Evolutionary conservation across 306 rosid species (phyloP), one percentile per base, ranked within the genome.

Genomic region (Gleditsia sinensis): DNA sequence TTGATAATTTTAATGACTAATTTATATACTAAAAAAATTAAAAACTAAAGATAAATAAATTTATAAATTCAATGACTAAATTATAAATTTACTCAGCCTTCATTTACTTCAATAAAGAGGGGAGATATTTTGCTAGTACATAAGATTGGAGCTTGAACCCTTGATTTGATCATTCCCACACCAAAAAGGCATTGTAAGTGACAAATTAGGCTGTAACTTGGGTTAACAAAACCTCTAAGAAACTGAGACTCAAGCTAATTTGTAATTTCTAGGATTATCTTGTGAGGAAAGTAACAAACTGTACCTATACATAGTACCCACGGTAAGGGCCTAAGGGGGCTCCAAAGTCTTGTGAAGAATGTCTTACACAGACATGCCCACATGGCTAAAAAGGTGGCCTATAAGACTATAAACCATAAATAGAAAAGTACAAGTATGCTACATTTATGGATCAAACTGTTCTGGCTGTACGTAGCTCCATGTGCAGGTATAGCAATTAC

Each of bases 381-480:
- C 89, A 80, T 83, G 89, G 81, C 83, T 50, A 75, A 72, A 78
- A 79, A 69, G 72, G 51, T 71, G 67, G 57, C 78, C 68, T 67
- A 59, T 70, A 45, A 37, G 50, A 57, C 50, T 43, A 17, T 50
- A 24, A 37, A 30, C 9, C 37, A 55, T 43, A 48, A 65, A 78
- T 48, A 21, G 27, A 73, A n/a, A 54, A 24, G 58, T n/a, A 67
- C 58, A 77, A 74, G 46, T 21, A 61, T 30, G 37, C 13, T 25
- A 23, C 20, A 33, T 30, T 62, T 14, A 69, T 69, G 36, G 28
- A 59, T 61, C 76, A 42, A 42, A 24, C 37, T 76, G 59, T 34
- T 56, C 23, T 67, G 51, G 32, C 65, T 50, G 14, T 27, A 60
- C 60, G 2, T 16, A 69, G 71, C 30, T 75, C 46, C 67, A 28